Percentiles rank a stretch among this genome's conserved stretches.
phyloP scores from a whole-genome alignment of 2,329 filamentous ascomycete species.

The Lomentospora prolificans region DNA sequence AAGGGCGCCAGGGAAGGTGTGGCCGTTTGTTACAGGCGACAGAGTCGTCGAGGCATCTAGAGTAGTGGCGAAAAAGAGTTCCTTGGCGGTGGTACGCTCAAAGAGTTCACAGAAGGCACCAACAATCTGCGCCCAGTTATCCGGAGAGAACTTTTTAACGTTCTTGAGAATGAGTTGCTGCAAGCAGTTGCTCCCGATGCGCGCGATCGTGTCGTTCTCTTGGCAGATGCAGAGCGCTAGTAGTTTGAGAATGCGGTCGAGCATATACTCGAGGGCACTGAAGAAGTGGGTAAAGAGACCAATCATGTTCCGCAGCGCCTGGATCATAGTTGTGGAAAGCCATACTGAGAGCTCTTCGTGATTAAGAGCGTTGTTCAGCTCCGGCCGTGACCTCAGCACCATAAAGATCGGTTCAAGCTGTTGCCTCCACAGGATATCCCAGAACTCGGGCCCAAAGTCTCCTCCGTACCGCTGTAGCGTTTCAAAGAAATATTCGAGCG shows the following conservation, averaged over 20 bases:
- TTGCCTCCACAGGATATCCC: slow-evolving; percentile 97
- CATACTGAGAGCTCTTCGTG: slow-evolving; percentile 97
- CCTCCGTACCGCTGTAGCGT: slow-evolving; percentile 82
- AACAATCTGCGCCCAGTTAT: slow-evolving; percentile 92
- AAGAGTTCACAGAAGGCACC: slow-evolving; percentile 94
- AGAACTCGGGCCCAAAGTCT: slow-evolving; percentile 88
- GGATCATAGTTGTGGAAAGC: slow-evolving; percentile 99
- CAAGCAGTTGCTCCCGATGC: slow-evolving; percentile 95
- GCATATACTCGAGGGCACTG: slow-evolving; percentile 90
- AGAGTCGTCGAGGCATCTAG: slow-evolving; percentile 43
- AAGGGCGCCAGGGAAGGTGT: slow-evolving; percentile 37
- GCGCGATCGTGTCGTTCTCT: slow-evolving; percentile 95
- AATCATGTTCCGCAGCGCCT: slow-evolving; percentile 96
- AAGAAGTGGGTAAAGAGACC: slow-evolving; percentile 99
- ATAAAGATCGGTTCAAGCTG: slow-evolving; percentile 97
- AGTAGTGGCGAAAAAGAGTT: slow-evolving; percentile 79
- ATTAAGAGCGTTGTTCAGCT: slow-evolving; percentile 90
- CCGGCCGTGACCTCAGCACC: slow-evolving; percentile 89
- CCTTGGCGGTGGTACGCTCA: slow-evolving; percentile 85
- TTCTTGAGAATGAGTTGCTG: slow-evolving; percentile 96
- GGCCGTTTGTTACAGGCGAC: slow-evolving; percentile 41
- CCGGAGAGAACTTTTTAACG: slow-evolving; percentile 76
- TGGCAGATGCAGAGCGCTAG: slow-evolving; percentile 95
- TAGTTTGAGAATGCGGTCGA: slow-evolving; percentile 92
- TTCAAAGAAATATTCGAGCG: slow-evolving; percentile 94